These are phyloP conservation scores for Ustilago nuda DNA, from an alignment of 1,284 basidiomycete genomes.

Conservation along the genomic window DNA sequence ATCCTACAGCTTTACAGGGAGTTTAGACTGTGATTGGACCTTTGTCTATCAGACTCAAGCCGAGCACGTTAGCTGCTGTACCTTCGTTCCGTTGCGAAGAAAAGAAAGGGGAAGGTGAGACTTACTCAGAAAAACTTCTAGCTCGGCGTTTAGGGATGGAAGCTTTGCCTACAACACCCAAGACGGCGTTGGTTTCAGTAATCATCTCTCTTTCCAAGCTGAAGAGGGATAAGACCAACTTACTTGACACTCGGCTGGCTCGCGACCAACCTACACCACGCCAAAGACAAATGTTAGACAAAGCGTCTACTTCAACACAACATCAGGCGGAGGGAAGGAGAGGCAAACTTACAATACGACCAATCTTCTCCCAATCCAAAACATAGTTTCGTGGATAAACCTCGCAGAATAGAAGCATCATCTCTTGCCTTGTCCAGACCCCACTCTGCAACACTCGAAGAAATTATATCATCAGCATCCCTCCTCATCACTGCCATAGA, in stretches of 20 bases:
- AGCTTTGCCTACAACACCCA: slow-evolving; percentile 11
- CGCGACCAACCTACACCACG: slow-evolving; percentile 20
- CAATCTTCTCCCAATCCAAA: slow-evolving; percentile 13
- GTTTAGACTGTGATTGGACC: not conserved
- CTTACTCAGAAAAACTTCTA: slow-evolving; percentile 27
- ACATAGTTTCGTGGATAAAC: slow-evolving; percentile 10
- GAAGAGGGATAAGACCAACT: slow-evolving; percentile 1
- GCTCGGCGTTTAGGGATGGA: slow-evolving; percentile 4
- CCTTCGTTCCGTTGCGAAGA: not conserved
- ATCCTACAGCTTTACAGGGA: too few relatives aligned
- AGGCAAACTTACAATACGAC: slow-evolving; percentile 13
- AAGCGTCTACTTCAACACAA: not conserved
- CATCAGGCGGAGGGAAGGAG: too few relatives aligned
- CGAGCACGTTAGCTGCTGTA: not conserved
- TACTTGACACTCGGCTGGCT: slow-evolving; percentile 26
- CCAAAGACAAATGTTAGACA: not conserved
- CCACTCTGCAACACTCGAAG: not conserved
- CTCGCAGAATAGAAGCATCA: slow-evolving; percentile 27
- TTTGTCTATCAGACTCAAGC: not conserved
- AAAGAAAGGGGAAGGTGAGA: not conserved
- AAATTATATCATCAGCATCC: not conserved
- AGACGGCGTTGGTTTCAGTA: not conserved
- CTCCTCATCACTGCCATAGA: too few relatives aligned
- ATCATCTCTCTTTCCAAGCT: not conserved
- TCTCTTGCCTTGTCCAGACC: slow-evolving; percentile 16